A percentile compares a stretch with the other conserved stretches of the same genome.
Evolutionary conservation across 331 rosid species (phyloP).

Genomic region (Telfairia occidentalis): DNA sequence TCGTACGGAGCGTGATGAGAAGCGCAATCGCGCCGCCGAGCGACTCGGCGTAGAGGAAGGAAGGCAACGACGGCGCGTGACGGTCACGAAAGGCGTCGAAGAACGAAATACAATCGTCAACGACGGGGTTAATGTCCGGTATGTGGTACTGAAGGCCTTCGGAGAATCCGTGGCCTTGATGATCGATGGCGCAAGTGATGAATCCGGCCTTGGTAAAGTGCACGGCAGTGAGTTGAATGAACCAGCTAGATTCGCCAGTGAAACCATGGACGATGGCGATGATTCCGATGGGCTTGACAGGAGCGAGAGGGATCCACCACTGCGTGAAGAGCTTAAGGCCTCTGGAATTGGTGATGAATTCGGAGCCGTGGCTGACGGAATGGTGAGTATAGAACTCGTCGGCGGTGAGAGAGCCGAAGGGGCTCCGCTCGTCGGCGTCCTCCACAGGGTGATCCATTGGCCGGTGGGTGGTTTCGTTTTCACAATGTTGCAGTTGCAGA

Average conservation of each 20-base stretch:
- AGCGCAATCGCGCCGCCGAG: slow-evolving; percentile 94
- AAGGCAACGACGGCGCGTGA: slow-evolving; percentile 43
- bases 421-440: slow-evolving; percentile 67
- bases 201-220: slow-evolving; percentile 66
- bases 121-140: slow-evolving; percentile 85
- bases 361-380: slow-evolving; percentile 62
- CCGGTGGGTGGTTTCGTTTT: neutral
- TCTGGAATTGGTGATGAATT: slow-evolving; percentile 49
- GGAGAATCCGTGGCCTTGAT: slow-evolving; percentile 98
- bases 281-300: slow-evolving; percentile 33
- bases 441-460: slow-evolving; percentile 70
- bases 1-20: slow-evolving; percentile 51
- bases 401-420: slow-evolving; percentile 50
- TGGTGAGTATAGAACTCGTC: slow-evolving; percentile 73
- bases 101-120: slow-evolving; percentile 70
- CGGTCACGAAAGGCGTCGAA: slow-evolving; percentile 52
- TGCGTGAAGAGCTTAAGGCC: slow-evolving; percentile 81
- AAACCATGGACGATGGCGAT: slow-evolving; percentile 78
- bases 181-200: slow-evolving; percentile 84
- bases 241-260: slow-evolving; percentile 96
- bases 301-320: slow-evolving; percentile 86
- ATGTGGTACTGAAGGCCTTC: slow-evolving; percentile 73
- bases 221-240: slow-evolving; percentile 75
- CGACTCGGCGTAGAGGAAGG: slow-evolving; percentile 81
- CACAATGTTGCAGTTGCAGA: slow-evolving; percentile 7